A percentile compares a stretch with the other conserved stretches of the same genome.
Evolutionary conservation across 495 filamentous ascomycete genomes (phyloP).

Genomic region (Aspergillus cristatus): DNA sequence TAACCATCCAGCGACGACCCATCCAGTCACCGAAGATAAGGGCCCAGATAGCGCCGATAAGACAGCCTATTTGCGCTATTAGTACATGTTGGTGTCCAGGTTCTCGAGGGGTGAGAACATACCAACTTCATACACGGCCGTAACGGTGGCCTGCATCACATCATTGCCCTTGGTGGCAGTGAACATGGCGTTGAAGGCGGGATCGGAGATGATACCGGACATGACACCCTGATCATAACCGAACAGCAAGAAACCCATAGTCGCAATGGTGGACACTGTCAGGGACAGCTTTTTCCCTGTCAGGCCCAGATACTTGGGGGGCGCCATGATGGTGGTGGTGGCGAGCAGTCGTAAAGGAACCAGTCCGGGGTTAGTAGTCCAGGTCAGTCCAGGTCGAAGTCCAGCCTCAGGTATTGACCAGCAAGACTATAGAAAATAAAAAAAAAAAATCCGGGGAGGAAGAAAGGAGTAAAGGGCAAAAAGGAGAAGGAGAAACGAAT

Average conservation of each 20-base stretch:
- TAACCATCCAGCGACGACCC: constrained; percentile 50
- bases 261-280: constrained; percentile 50
- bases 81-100: not conserved
- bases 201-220: constrained; percentile 63
- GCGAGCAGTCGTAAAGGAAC: too few species aligned
- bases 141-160: constrained; percentile 66
- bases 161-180: constrained; percentile 49
- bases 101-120: constrained; percentile 1
- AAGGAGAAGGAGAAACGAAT: not conserved
- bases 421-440: too few species aligned
- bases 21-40: constrained; percentile 53
- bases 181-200: constrained; percentile 57
- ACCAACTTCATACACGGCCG: constrained; percentile 66
- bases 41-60: constrained; percentile 59
- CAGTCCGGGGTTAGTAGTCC: too few species aligned
- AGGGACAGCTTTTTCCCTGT: constrained; percentile 50
- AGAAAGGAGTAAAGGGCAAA: not conserved
- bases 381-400: not conserved
- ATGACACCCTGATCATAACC: constrained; percentile 61
- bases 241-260: constrained; percentile 61
- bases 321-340: constrained; percentile 13
- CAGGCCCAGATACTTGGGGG: constrained; percentile 46
- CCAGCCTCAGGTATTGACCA: too few species aligned
- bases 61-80: constrained; percentile 45
- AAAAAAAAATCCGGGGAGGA: not conserved